Conservation (phyloP, 176 grass and related monocot genomes). For the Aegilops longissima region DNA sequence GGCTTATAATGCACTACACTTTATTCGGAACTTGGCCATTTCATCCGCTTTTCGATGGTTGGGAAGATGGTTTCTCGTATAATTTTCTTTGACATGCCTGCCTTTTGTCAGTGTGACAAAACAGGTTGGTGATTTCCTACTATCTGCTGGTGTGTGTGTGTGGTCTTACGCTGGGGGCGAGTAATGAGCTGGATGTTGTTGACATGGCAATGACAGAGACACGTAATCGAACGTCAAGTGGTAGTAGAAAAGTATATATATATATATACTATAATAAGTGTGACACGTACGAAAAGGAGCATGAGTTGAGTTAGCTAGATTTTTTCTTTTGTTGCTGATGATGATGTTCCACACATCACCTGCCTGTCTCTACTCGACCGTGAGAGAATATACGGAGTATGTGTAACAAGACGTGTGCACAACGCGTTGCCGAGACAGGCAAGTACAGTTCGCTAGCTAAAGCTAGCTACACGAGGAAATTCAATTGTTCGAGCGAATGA, state of each 20-base stretch:
- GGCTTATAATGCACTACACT: neutral
- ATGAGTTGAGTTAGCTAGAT: neutral
- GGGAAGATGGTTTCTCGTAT: too few relatives aligned
- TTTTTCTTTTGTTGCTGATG: neutral
- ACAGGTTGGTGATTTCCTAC: neutral
- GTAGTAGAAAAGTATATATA: neutral
- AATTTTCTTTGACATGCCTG: too few relatives aligned
- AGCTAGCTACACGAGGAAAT: too few relatives aligned
- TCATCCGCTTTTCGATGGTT: too few relatives aligned
- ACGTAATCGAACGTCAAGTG: neutral
- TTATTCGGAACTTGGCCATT: neutral
- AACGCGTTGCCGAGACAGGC: neutral
- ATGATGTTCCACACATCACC: neutral
- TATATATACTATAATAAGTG: neutral
- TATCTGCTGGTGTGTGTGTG: neutral
- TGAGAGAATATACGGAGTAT: neutral
- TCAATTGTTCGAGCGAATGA: neutral
- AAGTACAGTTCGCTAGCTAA: neutral
- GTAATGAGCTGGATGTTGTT: neutral
- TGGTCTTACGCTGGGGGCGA: neutral
- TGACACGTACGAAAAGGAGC: neutral
- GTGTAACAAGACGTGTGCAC: neutral
- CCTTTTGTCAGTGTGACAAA: neutral
- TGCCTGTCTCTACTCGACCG: neutral
- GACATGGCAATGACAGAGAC: conserved; percentile 18